Conservation (phyloP, 148 eudicot genomes). For the Nepenthes gracilis region DNA sequence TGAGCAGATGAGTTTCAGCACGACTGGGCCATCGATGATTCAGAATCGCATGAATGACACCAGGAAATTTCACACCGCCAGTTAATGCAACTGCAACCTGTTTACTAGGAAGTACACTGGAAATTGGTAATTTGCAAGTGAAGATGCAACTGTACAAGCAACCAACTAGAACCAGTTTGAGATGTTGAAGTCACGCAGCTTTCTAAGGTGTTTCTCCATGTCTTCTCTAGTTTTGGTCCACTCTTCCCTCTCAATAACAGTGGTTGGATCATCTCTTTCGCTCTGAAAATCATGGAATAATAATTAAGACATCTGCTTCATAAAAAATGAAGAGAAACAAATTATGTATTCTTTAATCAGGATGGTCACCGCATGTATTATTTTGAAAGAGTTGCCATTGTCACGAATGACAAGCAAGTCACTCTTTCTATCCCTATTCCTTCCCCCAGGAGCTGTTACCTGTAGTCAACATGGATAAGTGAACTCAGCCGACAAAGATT, state of each 20-base stretch:
- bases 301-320: conserved; percentile 5
- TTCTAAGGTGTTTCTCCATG: conserved; percentile 87
- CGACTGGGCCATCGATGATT: too few species aligned
- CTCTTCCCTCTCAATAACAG: conserved; percentile 82
- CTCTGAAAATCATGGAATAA: conserved; percentile 27
- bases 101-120: neutral
- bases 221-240: conserved; percentile 67
- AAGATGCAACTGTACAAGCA: neutral
- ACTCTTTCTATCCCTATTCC: conserved; percentile 58
- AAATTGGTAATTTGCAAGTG: neutral
- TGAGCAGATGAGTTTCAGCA: too few species aligned
- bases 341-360: conserved; percentile 1
- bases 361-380: conserved; percentile 46
- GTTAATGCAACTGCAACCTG: neutral
- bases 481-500: neutral
- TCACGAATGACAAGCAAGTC: conserved; percentile 88
- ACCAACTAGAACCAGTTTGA: conserved; percentile 84
- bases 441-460: conserved; percentile 91
- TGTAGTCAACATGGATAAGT: conserved; percentile 12
- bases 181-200: conserved; percentile 73
- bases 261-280: conserved; percentile 70
- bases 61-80: neutral
- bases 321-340: neutral
- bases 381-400: conserved; percentile 74
- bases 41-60: too few species aligned